A percentile compares a stretch with the other conserved stretches of the same genome.
Evolutionary conservation across 2,329 filamentous ascomycete genomes (phyloP).

Genomic region (Chaetothyriales sp.): DNA sequence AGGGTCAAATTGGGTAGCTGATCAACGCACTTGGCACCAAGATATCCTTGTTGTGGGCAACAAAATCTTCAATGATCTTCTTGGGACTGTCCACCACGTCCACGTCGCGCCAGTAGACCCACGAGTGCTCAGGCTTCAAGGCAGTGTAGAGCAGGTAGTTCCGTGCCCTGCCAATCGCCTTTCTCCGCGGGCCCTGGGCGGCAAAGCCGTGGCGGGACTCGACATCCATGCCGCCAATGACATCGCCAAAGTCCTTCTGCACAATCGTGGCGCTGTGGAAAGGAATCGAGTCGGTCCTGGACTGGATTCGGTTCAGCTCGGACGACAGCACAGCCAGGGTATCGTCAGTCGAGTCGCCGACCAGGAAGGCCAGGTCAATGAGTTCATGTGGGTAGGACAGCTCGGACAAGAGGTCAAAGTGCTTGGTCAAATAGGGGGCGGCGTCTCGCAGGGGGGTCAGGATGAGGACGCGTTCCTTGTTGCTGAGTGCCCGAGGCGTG

Average conservation of each 20-base stretch:
- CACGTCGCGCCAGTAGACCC: conserved; percentile 98
- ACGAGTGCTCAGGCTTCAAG: conserved; percentile 84
- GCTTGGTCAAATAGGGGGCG: conserved; percentile 62
- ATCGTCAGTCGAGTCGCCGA: conserved; percentile 82
- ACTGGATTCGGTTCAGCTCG: conserved; percentile 79
- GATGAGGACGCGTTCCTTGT: conserved; percentile 78
- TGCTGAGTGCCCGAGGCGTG: conserved; percentile 59
- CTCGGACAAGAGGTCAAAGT: conserved; percentile 82
- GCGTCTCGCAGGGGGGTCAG: conserved; percentile 89
- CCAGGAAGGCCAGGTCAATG: conserved; percentile 88
- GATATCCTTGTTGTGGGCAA: conserved; percentile 82
- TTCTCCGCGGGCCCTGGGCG: conserved; percentile 78
- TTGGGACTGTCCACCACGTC: conserved; percentile 85
- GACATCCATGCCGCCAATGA: conserved; percentile 56
- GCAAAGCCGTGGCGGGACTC: conserved; percentile 71
- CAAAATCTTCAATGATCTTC: conserved; percentile 84
- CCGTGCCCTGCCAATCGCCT: conserved; percentile 73
- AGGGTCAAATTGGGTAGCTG: background rate
- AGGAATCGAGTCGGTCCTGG: conserved; percentile 59
- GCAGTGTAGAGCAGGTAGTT: conserved; percentile 80
- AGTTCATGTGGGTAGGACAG: conserved; percentile 88
- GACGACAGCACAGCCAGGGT: conserved; percentile 72
- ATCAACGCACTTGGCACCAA: conserved; percentile 72
- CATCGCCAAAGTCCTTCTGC: conserved; percentile 76
- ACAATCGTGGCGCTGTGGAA: conserved; percentile 77